Percentiles rank a stretch among this genome's conserved stretches.
Conservation (phyloP, 2,329 filamentous ascomycete genomes). For the Neophaeococcomyces aloes region DNA sequence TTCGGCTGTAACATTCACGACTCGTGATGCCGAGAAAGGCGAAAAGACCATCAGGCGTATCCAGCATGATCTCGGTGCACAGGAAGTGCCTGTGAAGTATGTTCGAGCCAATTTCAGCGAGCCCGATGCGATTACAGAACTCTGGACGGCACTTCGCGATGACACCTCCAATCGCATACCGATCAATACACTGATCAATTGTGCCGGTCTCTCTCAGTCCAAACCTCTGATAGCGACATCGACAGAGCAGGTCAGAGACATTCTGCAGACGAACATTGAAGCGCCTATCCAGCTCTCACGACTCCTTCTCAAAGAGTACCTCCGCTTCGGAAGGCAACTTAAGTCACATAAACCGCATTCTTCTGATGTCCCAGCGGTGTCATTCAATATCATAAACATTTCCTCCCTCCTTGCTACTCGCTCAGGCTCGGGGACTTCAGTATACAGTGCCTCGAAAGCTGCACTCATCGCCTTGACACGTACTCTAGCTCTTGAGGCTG, state of each 20-base stretch:
- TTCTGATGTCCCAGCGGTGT: constrained; percentile 28
- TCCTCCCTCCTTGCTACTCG: constrained; percentile 63
- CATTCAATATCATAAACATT: constrained; percentile 64
- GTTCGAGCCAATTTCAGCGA: constrained; percentile 1
- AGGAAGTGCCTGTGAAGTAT: constrained; percentile 2
- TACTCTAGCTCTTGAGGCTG: constrained; percentile 27
- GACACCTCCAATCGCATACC: neutral
- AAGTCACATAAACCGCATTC: neutral
- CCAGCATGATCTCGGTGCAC: neutral
- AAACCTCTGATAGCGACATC: constrained; percentile 50
- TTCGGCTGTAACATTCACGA: constrained; percentile 48
- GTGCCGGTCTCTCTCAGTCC: constrained; percentile 61
- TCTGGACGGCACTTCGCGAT: neutral
- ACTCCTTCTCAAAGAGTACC: constrained; percentile 25
- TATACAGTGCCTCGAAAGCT: constrained; percentile 72
- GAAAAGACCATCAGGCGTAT: constrained; percentile 23
- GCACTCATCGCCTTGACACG: constrained; percentile 55
- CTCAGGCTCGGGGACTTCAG: constrained; percentile 58
- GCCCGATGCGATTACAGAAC: neutral
- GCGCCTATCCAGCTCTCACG: constrained; percentile 33
- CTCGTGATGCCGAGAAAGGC: constrained; percentile 43
- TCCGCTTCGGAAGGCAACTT: neutral
- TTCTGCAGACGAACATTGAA: constrained; percentile 61
- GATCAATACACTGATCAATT: constrained; percentile 61
- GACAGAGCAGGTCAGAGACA: constrained; percentile 41